Evolutionary conservation across 495 filamentous ascomycete species (phyloP), one percentile per base, ranked within the genome.

Genomic region (Patellaria atrata): DNA sequence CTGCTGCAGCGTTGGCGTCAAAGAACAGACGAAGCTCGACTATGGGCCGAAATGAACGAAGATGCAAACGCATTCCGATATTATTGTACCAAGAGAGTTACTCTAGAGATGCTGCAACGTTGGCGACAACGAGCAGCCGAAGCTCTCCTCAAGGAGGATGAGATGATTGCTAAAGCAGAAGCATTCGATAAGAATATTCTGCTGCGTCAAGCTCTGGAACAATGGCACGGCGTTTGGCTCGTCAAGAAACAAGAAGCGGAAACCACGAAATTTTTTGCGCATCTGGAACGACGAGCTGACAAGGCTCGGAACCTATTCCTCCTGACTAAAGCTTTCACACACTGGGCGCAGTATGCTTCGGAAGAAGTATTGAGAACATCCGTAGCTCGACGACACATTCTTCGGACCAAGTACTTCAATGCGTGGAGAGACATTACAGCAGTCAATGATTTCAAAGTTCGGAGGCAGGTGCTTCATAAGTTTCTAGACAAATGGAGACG

Each of bases 381-480:
- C 14, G 58, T 67, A 32, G 80, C 77, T 16, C 67, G 77, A 37
- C 57, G 67, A 40, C 79, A 80, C 52, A 67, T 86, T 16, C 56
- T 86, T 9, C 60, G 73, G 41, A 67, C 71, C 36, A 75, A 74
- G 36, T 83, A 76, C 45, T 89, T 86, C 51, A 73, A 75, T 44
- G 74, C 73, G 3, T 89, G 81, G 81, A 65, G 71, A 22, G 72
- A 73, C 27, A 74, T 83, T 29, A 84, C 81, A 8, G 65, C 63
- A 5, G 71, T 79, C 27, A 79, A 82, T 45, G 63, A 76, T 37
- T 47, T 72, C 20, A 83, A 81, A 51, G 70, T 75, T 2, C 69
- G 72, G 25, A 62, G 71, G 7, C 77, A 77, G 36, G 59, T 65
- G 8, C 40, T 75, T 5, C 61, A 61, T 25, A 71, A 67, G 30